Percentiles rank a stretch among this genome's conserved stretches.
Evolutionary conservation across 78 protist genomes (phyloP).

Genomic region (Fonticula alba): DNA sequence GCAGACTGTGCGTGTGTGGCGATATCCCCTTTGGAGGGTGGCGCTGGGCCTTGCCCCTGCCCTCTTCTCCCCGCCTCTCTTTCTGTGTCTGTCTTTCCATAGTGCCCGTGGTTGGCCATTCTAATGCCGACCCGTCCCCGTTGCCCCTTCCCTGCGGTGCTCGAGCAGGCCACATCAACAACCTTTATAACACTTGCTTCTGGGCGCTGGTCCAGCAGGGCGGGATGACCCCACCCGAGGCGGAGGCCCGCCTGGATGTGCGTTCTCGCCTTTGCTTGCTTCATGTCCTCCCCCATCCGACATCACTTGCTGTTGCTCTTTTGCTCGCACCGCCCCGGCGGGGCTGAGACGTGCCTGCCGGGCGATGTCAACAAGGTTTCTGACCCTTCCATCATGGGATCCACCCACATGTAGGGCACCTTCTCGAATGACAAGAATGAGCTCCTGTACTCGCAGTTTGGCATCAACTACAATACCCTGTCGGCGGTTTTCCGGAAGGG

Average conservation of each 20-base stretch:
- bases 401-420: slow-evolving; percentile 17
- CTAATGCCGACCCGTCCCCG: not conserved
- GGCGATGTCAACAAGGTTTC: not conserved
- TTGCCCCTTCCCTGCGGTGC: slow-evolving; percentile 23
- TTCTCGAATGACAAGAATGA: slow-evolving; percentile 57
- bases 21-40: no score
- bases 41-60: no score
- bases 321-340: no score
- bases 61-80: not conserved
- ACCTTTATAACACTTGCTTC: slow-evolving; percentile 59
- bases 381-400: not conserved
- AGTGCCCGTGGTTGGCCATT: not conserved
- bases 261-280: no score
- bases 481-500: slow-evolving; percentile 59
- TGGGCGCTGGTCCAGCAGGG: slow-evolving; percentile 57
- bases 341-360: not conserved
- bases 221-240: slow-evolving; percentile 29
- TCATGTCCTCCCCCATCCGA: no score
- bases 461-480: slow-evolving; percentile 45
- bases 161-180: slow-evolving; percentile 66
- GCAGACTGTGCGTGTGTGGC: slow-evolving; percentile 50
- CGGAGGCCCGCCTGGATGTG: slow-evolving; percentile 14
- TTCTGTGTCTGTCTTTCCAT: not conserved
- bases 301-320: no score
- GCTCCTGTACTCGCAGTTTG: slow-evolving; percentile 42